A percentile compares a stretch with the other conserved stretches of the same genome.
Conservation (phyloP, 2,329 filamentous ascomycete species). For the Pezicula rhizophila region DNA sequence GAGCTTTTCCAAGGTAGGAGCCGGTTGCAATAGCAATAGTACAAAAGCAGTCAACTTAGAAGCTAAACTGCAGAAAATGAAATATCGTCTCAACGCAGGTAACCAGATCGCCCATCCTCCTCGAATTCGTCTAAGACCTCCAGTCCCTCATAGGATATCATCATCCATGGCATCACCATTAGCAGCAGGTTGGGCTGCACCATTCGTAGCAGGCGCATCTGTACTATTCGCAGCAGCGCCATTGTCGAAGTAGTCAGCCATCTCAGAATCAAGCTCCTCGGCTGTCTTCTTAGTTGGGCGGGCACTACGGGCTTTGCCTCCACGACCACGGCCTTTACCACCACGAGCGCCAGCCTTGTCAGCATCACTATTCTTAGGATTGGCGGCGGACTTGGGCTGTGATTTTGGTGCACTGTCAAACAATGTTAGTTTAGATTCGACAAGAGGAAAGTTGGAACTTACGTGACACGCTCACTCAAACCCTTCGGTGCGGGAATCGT, state of each 20-base stretch:
- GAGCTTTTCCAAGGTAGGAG: too few relatives aligned
- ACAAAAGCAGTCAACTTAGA: too few relatives aligned
- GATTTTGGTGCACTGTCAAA: conserved; percentile 52
- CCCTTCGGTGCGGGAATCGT: conserved; percentile 63
- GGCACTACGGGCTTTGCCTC: conserved; percentile 45
- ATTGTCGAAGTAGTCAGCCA: conserved; percentile 83
- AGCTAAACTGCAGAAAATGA: background rate
- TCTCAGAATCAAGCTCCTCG: conserved; percentile 94
- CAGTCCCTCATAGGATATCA: conserved; percentile 43
- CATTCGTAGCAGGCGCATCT: conserved; percentile 41
- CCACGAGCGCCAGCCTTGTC: conserved; percentile 33
- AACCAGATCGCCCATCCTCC: background rate
- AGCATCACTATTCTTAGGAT: conserved; percentile 64
- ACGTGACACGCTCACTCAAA: conserved; percentile 79
- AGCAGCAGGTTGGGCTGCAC: conserved; percentile 23
- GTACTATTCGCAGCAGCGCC: conserved; percentile 40
- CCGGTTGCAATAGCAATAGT: too few relatives aligned
- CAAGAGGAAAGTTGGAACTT: conserved; percentile 31
- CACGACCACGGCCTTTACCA: conserved; percentile 33
- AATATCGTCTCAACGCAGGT: background rate
- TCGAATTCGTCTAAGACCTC: background rate
- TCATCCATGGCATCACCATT: conserved; percentile 50
- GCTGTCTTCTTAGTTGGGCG: conserved; percentile 79
- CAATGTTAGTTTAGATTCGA: conserved; percentile 19
- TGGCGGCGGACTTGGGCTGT: conserved; percentile 77